Evolutionary conservation across 768 basidiomycete genomes (phyloP), one percentile per base, ranked within the genome.

Genomic region (Kwoniella mangroviensis): DNA sequence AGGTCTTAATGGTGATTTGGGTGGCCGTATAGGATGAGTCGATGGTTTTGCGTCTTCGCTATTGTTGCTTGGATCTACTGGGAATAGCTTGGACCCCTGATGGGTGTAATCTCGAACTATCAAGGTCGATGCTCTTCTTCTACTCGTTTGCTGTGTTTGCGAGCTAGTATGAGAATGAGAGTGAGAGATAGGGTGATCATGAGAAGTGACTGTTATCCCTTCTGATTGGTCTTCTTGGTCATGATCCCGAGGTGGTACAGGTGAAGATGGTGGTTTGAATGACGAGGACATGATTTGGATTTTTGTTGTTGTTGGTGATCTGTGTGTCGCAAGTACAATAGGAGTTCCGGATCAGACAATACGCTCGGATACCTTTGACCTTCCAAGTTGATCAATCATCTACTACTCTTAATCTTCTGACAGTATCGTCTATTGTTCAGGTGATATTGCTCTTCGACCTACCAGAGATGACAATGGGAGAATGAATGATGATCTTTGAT

Each of bases 61-160:
- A 17, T 17, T 49, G 11, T 26, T 17, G 21, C 26, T 57, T 57
- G 22, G 15, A 26, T 13, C 13, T 57, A 26, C 4, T 55, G 53
- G 53, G 24, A 55, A 55, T 22, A 55, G 53, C 53, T 55, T 55
- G 15, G 53, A 3, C 53, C 53, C 53, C 21, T n/a, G 22, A 12
- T 0, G 1, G 21, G 0, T 19, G 21, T 55, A 7, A 13, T 21
- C 7, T 7, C 4, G 24, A 26, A 21, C 24, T n/a, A 57, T 26
- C 17, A 57, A 57, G 2, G 56, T 57, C 28, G 56, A 57, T 13
- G 56, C 56, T 57, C 56, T 57, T 34, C 56, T 57, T 57, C 56
- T 26, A 24, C 21, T 57, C 17, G 15, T 49, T 49, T 19, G 12
- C 19, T 49, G 45, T 13, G 19, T 19, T 15, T 49, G 13, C 13